These are phyloP conservation scores for Sclerotinia minor DNA, from an alignment of 2,329 filamentous ascomycete species.

Conservation along the genomic window DNA sequence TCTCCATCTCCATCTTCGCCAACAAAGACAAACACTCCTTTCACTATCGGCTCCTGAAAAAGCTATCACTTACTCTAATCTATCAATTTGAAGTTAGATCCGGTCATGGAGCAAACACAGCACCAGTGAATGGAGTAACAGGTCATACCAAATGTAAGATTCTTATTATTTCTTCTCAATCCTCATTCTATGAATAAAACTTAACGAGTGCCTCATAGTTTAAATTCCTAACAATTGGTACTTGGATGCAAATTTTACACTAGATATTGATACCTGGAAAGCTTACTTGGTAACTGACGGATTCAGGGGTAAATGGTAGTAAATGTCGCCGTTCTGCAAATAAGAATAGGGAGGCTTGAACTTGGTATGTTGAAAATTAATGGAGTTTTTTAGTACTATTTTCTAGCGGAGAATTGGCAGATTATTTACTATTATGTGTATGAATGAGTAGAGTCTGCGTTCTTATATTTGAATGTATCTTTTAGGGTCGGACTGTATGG, in stretches of 20 bases:
- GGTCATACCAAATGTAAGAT: neutral
- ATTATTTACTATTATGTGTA: neutral
- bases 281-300: neutral
- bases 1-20: neutral
- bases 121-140: neutral
- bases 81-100: neutral
- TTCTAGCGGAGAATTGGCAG: neutral
- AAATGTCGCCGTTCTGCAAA: too few species aligned
- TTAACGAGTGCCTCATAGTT: neutral
- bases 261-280: neutral
- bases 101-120: neutral
- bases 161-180: neutral
- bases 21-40: neutral
- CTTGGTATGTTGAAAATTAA: neutral
- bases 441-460: too few species aligned
- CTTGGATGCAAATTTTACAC: neutral
- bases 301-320: neutral
- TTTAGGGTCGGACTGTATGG: too few species aligned
- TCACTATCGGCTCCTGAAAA: neutral
- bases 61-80: neutral
- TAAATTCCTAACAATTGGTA: neutral
- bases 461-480: neutral
- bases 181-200: accelerated
- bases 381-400: neutral
- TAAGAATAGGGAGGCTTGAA: neutral